Evolutionary conservation across 768 basidiomycete species (phyloP).

Genomic region (Ephemerocybe angulata): DNA sequence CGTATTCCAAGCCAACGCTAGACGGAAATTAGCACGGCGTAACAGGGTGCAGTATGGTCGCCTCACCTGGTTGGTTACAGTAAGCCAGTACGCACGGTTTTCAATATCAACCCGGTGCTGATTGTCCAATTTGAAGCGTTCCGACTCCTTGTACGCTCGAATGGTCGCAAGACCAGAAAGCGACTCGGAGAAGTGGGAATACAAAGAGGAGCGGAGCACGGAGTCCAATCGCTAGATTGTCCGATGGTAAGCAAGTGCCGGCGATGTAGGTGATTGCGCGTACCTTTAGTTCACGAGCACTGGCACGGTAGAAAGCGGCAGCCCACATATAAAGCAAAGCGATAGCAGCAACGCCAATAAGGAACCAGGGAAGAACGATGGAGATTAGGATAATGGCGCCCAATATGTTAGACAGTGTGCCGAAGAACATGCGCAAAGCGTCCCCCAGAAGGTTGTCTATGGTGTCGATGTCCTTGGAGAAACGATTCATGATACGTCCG

Average conservation of each 20-base stretch:
- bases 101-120: conserved; percentile 75
- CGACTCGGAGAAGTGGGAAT: conserved; percentile 91
- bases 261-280: too few relatives aligned
- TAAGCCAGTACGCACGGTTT: conserved; percentile 87
- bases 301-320: conserved; percentile 80
- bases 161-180: conserved; percentile 85
- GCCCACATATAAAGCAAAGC: conserved; percentile 61
- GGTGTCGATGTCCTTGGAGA: conserved; percentile 84
- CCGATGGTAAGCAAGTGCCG: conserved; percentile 11
- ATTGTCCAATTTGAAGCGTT: conserved; percentile 76
- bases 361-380: conserved; percentile 79
- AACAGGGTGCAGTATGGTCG: background rate
- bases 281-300: conserved; percentile 84
- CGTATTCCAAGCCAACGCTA: conserved; percentile 86
- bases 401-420: conserved; percentile 59
- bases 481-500: conserved; percentile 87
- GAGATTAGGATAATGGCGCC: conserved; percentile 79
- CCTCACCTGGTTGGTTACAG: conserved; percentile 71
- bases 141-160: conserved; percentile 77
- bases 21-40: conserved; percentile 1
- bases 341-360: conserved; percentile 66
- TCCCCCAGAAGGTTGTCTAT: conserved; percentile 75
- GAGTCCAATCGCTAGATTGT: conserved; percentile 62
- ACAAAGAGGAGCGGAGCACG: conserved; percentile 80
- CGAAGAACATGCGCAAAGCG: conserved; percentile 67